Evolutionary conservation across 305 asterid species (phyloP).

Genomic region (Solanum aculeatissimum): DNA sequence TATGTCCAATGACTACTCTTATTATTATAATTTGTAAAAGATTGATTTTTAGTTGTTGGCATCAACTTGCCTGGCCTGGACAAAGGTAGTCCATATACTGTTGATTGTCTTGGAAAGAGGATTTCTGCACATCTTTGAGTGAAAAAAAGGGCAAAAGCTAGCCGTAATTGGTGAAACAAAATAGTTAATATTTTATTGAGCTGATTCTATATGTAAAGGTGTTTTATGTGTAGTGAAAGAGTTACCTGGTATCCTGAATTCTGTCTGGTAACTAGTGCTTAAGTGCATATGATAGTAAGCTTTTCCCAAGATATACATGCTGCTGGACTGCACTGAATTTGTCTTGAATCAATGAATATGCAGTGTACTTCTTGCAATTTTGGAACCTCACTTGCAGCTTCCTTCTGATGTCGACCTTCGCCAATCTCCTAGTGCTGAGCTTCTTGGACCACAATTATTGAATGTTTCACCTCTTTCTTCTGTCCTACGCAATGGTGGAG

Average conservation of each 20-base stretch:
- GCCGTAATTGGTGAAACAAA: neutral
- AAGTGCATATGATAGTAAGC: neutral
- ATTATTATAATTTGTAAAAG: neutral
- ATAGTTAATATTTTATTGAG: neutral
- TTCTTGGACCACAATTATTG: constrained; percentile 29
- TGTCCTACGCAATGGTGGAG: constrained; percentile 25
- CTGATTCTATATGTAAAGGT: neutral
- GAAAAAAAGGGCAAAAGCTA: neutral
- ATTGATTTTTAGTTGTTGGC: neutral
- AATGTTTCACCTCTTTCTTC: constrained; percentile 33
- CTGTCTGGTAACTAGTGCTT: neutral
- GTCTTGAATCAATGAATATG: constrained; percentile 21
- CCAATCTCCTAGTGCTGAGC: constrained; percentile 37
- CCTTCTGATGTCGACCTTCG: constrained; percentile 69
- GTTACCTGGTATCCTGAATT: neutral
- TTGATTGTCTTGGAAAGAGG: neutral
- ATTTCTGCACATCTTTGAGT: neutral
- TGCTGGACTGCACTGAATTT: constrained; percentile 1
- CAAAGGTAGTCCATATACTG: neutral
- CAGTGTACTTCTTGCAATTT: constrained; percentile 94
- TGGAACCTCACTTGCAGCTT: constrained; percentile 87
- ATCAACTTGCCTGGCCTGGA: neutral
- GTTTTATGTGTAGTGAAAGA: neutral
- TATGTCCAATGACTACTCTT: neutral
- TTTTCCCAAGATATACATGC: neutral